Evolutionary conservation across 2,329 filamentous ascomycete species (phyloP).

Genomic region (Nothopassalora personata): DNA sequence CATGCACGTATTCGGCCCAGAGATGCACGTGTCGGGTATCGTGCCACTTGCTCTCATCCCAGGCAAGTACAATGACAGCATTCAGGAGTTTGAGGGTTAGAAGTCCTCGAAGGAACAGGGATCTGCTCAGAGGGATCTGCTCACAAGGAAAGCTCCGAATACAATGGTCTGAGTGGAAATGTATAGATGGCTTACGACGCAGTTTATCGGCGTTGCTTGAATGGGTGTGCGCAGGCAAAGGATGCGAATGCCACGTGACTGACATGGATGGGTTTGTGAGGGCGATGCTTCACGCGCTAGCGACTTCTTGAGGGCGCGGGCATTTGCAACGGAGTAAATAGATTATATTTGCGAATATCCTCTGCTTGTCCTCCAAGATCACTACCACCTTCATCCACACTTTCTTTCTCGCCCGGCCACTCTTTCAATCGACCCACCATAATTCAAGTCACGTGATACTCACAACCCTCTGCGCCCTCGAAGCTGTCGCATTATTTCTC

Average conservation of each 20-base stretch:
- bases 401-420: neutral
- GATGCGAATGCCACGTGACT: neutral
- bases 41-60: constrained; percentile 76
- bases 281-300: constrained; percentile 5
- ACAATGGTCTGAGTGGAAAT: neutral
- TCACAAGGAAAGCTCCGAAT: neutral
- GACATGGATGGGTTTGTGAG: neutral
- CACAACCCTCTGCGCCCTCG: neutral
- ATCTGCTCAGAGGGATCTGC: neutral
- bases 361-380: neutral
- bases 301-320: constrained; percentile 1
- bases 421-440: neutral
- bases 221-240: neutral
- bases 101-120: neutral
- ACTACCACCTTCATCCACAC: neutral
- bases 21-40: constrained; percentile 90
- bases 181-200: neutral
- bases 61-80: constrained; percentile 53
- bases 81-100: constrained; percentile 58
- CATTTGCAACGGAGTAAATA: constrained; percentile 11
- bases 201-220: neutral
- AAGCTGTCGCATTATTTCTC: constrained; percentile 1
- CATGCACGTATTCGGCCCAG: constrained; percentile 83
- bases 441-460: neutral
- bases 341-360: constrained; percentile 8